Evolutionary conservation across 805 yeast genomes (phyloP).

Genomic region (Priceomyces fermenticarens): DNA sequence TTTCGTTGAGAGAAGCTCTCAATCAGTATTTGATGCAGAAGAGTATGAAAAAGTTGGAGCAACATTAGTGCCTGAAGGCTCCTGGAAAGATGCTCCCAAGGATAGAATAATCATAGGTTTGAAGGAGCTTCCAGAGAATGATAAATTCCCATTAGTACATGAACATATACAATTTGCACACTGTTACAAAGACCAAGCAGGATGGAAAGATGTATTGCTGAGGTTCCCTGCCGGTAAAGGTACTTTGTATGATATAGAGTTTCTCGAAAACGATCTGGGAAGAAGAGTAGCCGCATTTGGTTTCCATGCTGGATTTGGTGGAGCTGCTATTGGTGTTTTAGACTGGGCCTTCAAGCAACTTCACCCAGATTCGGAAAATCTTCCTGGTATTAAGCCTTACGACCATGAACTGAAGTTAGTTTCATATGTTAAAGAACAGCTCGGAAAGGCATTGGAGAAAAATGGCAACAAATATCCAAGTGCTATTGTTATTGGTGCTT

Average conservation of each 20-base stretch:
- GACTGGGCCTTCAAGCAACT: conserved; percentile 93
- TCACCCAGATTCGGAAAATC: conserved; percentile 60
- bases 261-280: conserved; percentile 88
- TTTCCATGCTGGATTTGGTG: conserved; percentile 99
- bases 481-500: conserved; percentile 90
- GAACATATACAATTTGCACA: conserved; percentile 99
- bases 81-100: conserved; percentile 89
- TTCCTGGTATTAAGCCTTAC: conserved; percentile 80
- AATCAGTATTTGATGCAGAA: conserved; percentile 70
- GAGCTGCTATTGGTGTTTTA: conserved; percentile 93
- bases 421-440: conserved; percentile 61
- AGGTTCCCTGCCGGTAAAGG: conserved; percentile 94
- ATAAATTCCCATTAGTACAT: conserved; percentile 85
- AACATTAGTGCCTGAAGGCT: conserved; percentile 83
- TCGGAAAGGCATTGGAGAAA: conserved; percentile 53
- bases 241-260: conserved; percentile 87
- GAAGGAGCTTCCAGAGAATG: conserved; percentile 91
- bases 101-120: conserved; percentile 90
- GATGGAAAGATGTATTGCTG: conserved; percentile 88
- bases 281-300: conserved; percentile 99
- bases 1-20: conserved; percentile 83
- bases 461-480: conserved; percentile 69
- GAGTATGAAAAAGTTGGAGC: conserved; percentile 86
- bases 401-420: conserved; percentile 75
- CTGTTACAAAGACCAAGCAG: conserved; percentile 95